These are phyloP conservation scores for Thamnidium elegans DNA, from an alignment of 192 early-diverging fungal species.

Conservation along the genomic window DNA sequence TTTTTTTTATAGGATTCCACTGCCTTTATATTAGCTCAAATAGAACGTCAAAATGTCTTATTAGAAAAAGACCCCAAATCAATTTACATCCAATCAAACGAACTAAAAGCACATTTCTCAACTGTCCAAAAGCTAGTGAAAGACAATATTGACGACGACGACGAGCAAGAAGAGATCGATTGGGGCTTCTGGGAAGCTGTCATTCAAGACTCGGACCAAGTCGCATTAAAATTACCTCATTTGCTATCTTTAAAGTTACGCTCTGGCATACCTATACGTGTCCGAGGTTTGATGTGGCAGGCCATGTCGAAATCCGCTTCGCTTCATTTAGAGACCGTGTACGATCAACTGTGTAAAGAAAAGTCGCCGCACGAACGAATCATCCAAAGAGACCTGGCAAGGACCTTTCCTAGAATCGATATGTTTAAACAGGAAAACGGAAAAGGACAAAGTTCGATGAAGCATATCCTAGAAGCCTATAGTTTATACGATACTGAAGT, in stretches of 20 bases:
- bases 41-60: conserved; percentile 54
- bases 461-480: conserved; percentile 90
- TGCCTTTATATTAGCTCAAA: conserved; percentile 52
- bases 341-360: conserved; percentile 72
- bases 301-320: conserved; percentile 82
- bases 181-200: conserved; percentile 82
- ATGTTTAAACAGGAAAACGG: conserved; percentile 83
- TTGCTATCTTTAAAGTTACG: conserved; percentile 67
- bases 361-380: conserved; percentile 82
- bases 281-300: conserved; percentile 90
- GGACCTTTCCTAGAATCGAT: conserved; percentile 88
- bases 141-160: conserved; percentile 11
- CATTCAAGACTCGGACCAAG: conserved; percentile 68
- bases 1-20: conserved; percentile 42
- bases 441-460: conserved; percentile 83
- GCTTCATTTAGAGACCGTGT: conserved; percentile 77
- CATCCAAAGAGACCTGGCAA: conserved; percentile 87
- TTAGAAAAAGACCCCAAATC: conserved; percentile 56
- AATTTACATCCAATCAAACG: conserved; percentile 52
- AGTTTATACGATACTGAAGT: conserved; percentile 91
- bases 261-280: conserved; percentile 74
- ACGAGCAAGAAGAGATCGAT: conserved; percentile 39
- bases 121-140: conserved; percentile 48
- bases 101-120: conserved; percentile 51
- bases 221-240: conserved; percentile 63